Percentiles rank a stretch among this genome's conserved stretches.
These are phyloP conservation scores for Diaporthe citriasiana DNA, from an alignment of 2,329 filamentous ascomycete genomes.

Conservation along the genomic window DNA sequence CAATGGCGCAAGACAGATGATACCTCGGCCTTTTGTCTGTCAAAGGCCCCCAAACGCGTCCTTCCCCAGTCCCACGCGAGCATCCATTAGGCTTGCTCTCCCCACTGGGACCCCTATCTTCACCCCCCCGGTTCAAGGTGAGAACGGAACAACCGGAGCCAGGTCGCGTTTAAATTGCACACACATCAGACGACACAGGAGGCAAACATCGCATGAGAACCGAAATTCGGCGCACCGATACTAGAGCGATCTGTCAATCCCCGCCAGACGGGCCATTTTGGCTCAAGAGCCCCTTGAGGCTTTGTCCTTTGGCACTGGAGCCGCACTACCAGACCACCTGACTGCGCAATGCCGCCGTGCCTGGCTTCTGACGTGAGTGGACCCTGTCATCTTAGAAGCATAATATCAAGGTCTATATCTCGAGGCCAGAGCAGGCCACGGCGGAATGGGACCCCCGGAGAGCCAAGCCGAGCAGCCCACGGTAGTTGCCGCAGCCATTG, in stretches of 20 bases:
- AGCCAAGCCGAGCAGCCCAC: constrained; percentile 32
- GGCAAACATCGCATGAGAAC: constrained; percentile 13
- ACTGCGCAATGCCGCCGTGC: not conserved
- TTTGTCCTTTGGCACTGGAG: not conserved
- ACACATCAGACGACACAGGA: constrained; percentile 27
- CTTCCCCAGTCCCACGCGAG: not conserved
- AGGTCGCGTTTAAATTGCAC: constrained; percentile 22
- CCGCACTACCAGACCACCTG: not conserved
- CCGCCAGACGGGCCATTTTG: not conserved
- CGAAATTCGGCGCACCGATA: not conserved
- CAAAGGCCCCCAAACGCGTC: not conserved
- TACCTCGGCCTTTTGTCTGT: constrained; percentile 1
- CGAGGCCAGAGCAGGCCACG: not conserved
- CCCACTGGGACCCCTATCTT: not conserved
- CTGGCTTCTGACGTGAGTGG: not conserved
- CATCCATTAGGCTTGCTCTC: not conserved
- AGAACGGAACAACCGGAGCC: constrained; percentile 33
- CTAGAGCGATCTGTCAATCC: constrained; percentile 14
- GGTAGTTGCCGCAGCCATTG: constrained; percentile 31
- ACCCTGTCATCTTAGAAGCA: constrained; percentile 2
- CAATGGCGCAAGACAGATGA: not conserved
- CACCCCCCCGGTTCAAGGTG: constrained; percentile 20
- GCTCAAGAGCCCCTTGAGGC: not conserved
- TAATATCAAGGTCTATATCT: not conserved
- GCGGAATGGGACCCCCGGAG: not conserved